Conservation (phyloP, 139 green algal species). For the Tetratostichococcus sp. region DNA sequence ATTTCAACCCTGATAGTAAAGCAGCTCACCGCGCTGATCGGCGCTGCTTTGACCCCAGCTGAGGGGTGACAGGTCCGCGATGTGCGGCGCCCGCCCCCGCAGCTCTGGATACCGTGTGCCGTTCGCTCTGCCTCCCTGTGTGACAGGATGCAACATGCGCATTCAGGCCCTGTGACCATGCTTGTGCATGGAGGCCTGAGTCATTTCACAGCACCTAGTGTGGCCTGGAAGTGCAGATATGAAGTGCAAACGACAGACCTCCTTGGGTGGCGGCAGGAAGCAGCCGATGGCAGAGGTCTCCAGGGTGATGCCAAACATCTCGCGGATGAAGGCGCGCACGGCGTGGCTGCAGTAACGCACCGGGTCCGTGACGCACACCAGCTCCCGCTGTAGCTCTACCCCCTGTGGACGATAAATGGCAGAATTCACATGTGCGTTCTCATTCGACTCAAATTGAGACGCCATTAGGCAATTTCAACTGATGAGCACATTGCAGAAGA, state of each 20-base stretch:
- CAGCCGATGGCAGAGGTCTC: not conserved
- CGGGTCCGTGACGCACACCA: constrained; percentile 20
- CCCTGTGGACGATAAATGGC: too few species aligned
- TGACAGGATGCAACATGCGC: too few species aligned
- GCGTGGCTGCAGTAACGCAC: constrained; percentile 18
- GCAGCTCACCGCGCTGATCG: too few species aligned
- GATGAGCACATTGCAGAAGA: too few species aligned
- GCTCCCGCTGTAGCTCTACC: constrained; percentile 3
- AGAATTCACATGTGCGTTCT: not conserved
- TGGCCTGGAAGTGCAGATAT: too few species aligned
- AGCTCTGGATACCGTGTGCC: not conserved
- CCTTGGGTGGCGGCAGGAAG: not conserved
- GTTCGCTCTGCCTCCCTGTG: not conserved
- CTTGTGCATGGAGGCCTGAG: too few species aligned
- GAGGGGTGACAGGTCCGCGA: not conserved
- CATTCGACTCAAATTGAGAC: too few species aligned
- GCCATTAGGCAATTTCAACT: too few species aligned
- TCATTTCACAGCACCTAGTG: too few species aligned
- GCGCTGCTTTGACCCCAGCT: not conserved
- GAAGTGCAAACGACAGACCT: too few species aligned
- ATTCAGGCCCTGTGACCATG: too few species aligned
- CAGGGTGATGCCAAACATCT: constrained; percentile 14
- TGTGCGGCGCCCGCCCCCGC: not conserved
- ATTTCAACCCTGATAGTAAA: too few species aligned
- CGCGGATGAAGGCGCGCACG: constrained; percentile 16